Conservation (phyloP, 495 filamentous ascomycete species). For the Neurospora sp. region DNA sequence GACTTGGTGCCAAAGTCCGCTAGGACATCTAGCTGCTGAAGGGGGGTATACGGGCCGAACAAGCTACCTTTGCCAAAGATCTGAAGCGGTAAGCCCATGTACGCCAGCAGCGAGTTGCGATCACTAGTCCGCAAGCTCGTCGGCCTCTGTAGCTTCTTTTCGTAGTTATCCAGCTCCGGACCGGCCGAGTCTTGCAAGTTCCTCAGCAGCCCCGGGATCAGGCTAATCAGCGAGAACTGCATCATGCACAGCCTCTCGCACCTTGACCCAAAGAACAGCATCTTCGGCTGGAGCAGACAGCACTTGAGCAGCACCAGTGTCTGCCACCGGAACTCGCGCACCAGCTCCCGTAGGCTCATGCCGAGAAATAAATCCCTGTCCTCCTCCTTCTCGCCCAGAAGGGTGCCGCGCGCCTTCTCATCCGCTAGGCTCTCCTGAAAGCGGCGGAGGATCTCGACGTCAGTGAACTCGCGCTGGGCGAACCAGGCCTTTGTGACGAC, state of each 20-base stretch:
- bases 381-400: slow-evolving; percentile 47
- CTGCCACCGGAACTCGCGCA: slow-evolving; percentile 88
- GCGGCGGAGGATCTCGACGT: slow-evolving; percentile 49
- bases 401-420: slow-evolving; percentile 48
- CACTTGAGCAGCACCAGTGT: slow-evolving; percentile 91
- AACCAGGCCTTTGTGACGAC: slow-evolving; percentile 96
- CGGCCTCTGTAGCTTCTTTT: slow-evolving; percentile 61
- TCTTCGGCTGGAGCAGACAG: slow-evolving; percentile 91
- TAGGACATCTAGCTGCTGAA: slow-evolving; percentile 90
- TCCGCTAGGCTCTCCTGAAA: slow-evolving; percentile 82
- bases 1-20: slow-evolving; percentile 93
- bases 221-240: slow-evolving; percentile 88
- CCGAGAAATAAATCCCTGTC: slow-evolving; percentile 83
- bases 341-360: slow-evolving; percentile 82
- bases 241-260: slow-evolving; percentile 96
- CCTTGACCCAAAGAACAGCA: slow-evolving; percentile 94
- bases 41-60: slow-evolving; percentile 92
- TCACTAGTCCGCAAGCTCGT: slow-evolving; percentile 89
- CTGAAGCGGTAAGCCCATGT: slow-evolving; percentile 91
- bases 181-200: slow-evolving; percentile 86
- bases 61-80: slow-evolving; percentile 94
- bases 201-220: slow-evolving; percentile 84
- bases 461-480: slow-evolving; percentile 69
- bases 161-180: slow-evolving; percentile 76
- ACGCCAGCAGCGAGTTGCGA: slow-evolving; percentile 74